Evolutionary conservation across 2,329 filamentous ascomycete genomes (phyloP).

Genomic region (Penicillium paneum): DNA sequence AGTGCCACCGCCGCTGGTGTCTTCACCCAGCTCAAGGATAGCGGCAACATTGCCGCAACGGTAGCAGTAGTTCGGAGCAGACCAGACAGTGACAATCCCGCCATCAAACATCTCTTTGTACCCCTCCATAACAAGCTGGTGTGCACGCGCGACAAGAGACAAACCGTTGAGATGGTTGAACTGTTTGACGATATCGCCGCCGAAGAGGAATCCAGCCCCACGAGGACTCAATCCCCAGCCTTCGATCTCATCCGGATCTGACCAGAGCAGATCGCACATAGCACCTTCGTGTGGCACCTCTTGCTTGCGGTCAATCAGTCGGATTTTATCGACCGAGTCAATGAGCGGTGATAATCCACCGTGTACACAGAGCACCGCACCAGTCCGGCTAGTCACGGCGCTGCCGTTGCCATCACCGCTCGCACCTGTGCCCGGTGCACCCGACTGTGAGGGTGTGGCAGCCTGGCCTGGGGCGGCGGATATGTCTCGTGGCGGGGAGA

Average conservation of each 20-base stretch:
- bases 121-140: conserved; percentile 98
- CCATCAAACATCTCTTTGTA: conserved; percentile 99
- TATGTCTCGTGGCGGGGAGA: conserved; percentile 42
- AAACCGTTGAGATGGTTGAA: conserved; percentile 96
- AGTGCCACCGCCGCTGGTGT: conserved; percentile 70
- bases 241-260: conserved; percentile 95
- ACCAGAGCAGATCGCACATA: conserved; percentile 99
- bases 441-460: conserved; percentile 53
- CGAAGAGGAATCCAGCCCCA: conserved; percentile 93
- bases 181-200: conserved; percentile 88
- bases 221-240: conserved; percentile 94
- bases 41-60: conserved; percentile 94
- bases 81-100: conserved; percentile 98
- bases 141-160: conserved; percentile 85
- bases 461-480: conserved; percentile 43
- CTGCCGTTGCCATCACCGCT: conserved; percentile 63
- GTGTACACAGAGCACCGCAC: conserved; percentile 91
- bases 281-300: conserved; percentile 97
- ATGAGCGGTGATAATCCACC: conserved; percentile 88
- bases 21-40: conserved; percentile 87
- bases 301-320: conserved; percentile 91
- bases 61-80: conserved; percentile 94
- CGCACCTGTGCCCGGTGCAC: conserved; percentile 75
- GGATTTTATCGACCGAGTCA: conserved; percentile 92
- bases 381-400: conserved; percentile 54